phyloP scores from a whole-genome alignment of 176 grass and related monocot genomes.

The Hordeum marinum region DNA sequence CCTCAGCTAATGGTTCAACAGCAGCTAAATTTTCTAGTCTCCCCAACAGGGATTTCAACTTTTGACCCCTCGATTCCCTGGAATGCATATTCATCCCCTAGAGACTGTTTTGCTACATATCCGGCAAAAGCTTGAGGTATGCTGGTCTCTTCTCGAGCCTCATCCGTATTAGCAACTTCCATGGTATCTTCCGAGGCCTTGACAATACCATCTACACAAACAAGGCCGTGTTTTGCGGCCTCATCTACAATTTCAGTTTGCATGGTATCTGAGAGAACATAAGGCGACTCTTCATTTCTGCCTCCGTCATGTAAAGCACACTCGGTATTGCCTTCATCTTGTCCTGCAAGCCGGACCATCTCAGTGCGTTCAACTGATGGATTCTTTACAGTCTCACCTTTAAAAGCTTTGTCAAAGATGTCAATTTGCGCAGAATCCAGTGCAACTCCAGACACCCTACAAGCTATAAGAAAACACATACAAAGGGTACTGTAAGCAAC shows the following conservation, averaged over 20 bases:
- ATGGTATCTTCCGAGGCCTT: neutral
- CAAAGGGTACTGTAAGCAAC: slow-evolving; percentile 8
- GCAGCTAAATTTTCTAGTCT: slow-evolving; percentile 6
- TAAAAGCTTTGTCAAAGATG: neutral
- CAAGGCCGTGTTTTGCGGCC: neutral
- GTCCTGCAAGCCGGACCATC: neutral
- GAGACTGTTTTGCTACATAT: neutral
- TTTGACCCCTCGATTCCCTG: neutral
- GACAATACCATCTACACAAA: neutral
- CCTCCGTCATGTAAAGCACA: neutral
- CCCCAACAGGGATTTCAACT: neutral
- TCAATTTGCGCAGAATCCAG: slow-evolving; percentile 11
- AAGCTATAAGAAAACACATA: slow-evolving; percentile 1
- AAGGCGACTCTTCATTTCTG: neutral
- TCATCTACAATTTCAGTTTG: neutral
- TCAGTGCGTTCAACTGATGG: neutral
- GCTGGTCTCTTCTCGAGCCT: neutral
- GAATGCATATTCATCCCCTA: neutral
- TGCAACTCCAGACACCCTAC: neutral
- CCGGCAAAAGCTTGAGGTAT: neutral
- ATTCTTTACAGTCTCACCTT: slow-evolving; percentile 12
- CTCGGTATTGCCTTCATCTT: neutral
- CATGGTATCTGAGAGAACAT: neutral
- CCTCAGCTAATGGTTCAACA: neutral
- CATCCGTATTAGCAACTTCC: neutral